phyloP scores from a whole-genome alignment of 768 basidiomycete genomes.

The Cyclocybe cylindracea region DNA sequence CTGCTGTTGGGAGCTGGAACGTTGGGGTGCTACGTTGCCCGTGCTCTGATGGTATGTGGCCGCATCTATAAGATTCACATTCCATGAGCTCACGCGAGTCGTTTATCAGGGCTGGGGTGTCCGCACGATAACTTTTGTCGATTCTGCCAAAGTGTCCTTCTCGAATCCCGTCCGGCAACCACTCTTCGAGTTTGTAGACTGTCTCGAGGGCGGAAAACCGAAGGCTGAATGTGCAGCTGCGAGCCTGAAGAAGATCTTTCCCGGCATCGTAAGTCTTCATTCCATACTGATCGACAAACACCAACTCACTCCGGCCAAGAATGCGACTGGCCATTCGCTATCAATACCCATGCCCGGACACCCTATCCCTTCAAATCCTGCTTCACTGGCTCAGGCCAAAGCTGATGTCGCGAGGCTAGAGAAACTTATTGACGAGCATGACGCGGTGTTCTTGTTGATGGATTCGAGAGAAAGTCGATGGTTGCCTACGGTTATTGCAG shows the following conservation, averaged over 20 bases:
- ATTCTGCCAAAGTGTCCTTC: constrained; percentile 90
- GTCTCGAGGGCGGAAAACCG: constrained; percentile 87
- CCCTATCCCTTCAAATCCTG: constrained; percentile 63
- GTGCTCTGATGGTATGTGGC: constrained; percentile 78
- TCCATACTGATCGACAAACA: neutral
- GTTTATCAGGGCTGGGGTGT: constrained; percentile 87
- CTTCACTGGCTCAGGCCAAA: constrained; percentile 54
- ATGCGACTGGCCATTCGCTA: constrained; percentile 75
- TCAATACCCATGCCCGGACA: constrained; percentile 98
- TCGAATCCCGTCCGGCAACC: constrained; percentile 98
- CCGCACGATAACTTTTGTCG: constrained; percentile 88
- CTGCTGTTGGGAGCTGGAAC: constrained; percentile 94
- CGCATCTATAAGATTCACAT: neutral
- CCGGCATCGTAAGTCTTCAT: constrained; percentile 75
- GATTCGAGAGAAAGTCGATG: constrained; percentile 97
- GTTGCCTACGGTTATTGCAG: constrained; percentile 89
- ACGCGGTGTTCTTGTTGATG: constrained; percentile 93
- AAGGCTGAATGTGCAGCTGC: constrained; percentile 93
- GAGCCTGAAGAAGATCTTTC: constrained; percentile 84
- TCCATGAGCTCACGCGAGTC: neutral
- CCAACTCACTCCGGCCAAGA: constrained; percentile 43
- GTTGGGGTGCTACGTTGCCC: constrained; percentile 92
- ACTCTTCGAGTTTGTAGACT: constrained; percentile 94
- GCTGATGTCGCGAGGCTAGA: constrained; percentile 77
- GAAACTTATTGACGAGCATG: constrained; percentile 78